Percentiles rank a stretch among this genome's conserved stretches.
phyloP scores from a whole-genome alignment of 2,329 filamentous ascomycete genomes.

The Aspergillus tubingensis region DNA sequence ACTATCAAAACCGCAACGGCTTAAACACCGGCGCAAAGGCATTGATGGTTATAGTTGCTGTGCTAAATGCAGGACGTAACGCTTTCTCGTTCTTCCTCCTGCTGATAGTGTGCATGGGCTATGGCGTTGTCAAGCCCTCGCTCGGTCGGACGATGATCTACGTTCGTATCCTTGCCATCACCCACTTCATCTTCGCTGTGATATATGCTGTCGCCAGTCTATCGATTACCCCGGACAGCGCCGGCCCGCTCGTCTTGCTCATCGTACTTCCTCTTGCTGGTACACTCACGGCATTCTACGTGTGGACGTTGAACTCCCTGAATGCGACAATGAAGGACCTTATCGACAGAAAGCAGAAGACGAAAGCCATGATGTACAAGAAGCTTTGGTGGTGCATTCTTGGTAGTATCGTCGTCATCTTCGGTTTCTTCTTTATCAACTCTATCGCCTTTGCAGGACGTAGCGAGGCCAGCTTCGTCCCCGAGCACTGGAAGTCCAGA shows the following conservation, averaged over 20 bases:
- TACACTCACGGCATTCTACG: slow-evolving; percentile 93
- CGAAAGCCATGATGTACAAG: slow-evolving; percentile 94
- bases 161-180: slow-evolving; percentile 85
- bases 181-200: slow-evolving; percentile 92
- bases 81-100: slow-evolving; percentile 98
- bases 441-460: slow-evolving; percentile 90
- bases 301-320: slow-evolving; percentile 96
- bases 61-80: slow-evolving; percentile 90
- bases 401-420: slow-evolving; percentile 88
- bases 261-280: slow-evolving; percentile 90
- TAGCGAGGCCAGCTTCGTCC: slow-evolving; percentile 83
- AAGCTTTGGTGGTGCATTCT: slow-evolving; percentile 99
- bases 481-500: slow-evolving; percentile 93
- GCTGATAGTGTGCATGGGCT: slow-evolving; percentile 98
- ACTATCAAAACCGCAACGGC: slow-evolving; percentile 89
- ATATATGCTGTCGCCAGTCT: slow-evolving; percentile 90
- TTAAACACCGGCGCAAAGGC: slow-evolving; percentile 80
- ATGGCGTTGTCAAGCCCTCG: slow-evolving; percentile 93
- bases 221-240: slow-evolving; percentile 83
- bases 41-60: slow-evolving; percentile 84
- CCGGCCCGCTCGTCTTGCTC: slow-evolving; percentile 85
- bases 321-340: slow-evolving; percentile 95
- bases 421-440: slow-evolving; percentile 98
- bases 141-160: slow-evolving; percentile 93
- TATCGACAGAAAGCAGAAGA: slow-evolving; percentile 88